A percentile compares a stretch with the other conserved stretches of the same genome.
phyloP scores from a whole-genome alignment of 2,329 filamentous ascomycete genomes.

The Fusarium solani-melongenae region DNA sequence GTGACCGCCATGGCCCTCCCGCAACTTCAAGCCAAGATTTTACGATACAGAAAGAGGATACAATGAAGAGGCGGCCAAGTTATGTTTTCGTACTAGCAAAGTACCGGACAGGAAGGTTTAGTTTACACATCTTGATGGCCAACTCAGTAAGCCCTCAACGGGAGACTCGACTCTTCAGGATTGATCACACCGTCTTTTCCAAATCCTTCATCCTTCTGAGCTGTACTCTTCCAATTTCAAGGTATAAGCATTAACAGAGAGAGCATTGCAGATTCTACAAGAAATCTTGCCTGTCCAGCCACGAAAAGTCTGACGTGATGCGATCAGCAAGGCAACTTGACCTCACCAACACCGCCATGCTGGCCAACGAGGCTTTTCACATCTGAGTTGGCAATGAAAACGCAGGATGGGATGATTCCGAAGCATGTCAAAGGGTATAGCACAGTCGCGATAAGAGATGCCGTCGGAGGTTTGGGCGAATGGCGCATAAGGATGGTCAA shows the following conservation, averaged over 20 bases:
- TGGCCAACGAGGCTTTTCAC: conserved; percentile 19
- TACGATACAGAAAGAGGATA: not conserved
- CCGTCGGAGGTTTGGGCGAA: not conserved
- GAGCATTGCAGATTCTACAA: not conserved
- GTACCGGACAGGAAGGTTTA: not conserved
- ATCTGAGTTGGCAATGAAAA: conserved; percentile 18
- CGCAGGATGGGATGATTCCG: conserved; percentile 27
- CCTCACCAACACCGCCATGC: conserved; percentile 8
- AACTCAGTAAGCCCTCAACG: not conserved
- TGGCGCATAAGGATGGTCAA: conserved; percentile 26
- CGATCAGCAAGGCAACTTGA: conserved; percentile 6
- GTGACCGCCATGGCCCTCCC: not conserved
- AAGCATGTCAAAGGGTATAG: conserved; percentile 16
- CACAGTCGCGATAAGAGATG: not conserved
- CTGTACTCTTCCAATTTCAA: not conserved
- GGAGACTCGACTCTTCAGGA: not conserved
- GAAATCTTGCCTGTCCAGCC: not conserved
- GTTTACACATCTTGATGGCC: not conserved
- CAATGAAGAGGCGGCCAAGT: not conserved
- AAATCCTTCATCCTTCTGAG: not conserved
- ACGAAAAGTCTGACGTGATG: conserved; percentile 17
- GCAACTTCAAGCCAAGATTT: not conserved
- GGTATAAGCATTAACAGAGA: not conserved
- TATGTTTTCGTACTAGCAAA: not conserved
- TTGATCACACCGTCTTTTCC: not conserved